These are phyloP conservation scores for Xylaria curta DNA, from an alignment of 495 filamentous ascomycete genomes.

Conservation along the genomic window DNA sequence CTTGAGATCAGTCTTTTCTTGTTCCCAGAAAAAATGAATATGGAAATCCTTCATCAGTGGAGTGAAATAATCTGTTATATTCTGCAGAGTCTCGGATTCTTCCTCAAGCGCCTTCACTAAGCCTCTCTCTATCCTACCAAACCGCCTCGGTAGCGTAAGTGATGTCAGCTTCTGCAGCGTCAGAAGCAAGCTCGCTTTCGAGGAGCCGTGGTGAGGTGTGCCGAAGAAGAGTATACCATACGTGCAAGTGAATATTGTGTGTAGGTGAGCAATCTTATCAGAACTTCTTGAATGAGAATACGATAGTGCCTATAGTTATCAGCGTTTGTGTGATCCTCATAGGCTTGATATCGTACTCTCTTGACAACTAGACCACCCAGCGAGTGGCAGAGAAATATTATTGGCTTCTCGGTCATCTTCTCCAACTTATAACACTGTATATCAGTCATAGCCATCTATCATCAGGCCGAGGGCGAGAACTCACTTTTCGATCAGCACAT, in stretches of 20 bases:
- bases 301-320: neutral
- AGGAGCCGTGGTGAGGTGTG: slow-evolving; percentile 1
- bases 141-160: neutral
- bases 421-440: neutral
- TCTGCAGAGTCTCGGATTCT: slow-evolving; percentile 9
- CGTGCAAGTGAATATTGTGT: slow-evolving; percentile 2
- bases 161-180: slow-evolving; percentile 1
- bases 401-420: neutral
- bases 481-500: slow-evolving; percentile 15
- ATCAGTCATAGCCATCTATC: neutral
- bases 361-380: neutral
- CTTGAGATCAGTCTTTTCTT: neutral
- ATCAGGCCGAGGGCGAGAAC: neutral
- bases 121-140: neutral
- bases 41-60: slow-evolving; percentile 12
- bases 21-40: slow-evolving; percentile 13
- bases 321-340: neutral
- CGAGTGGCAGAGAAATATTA: slow-evolving; percentile 1
- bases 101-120: slow-evolving; percentile 4
- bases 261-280: slow-evolving; percentile 8
- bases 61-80: slow-evolving; percentile 1
- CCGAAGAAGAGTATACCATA: slow-evolving; percentile 12
- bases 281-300: neutral
- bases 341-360: neutral
- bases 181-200: slow-evolving; percentile 8